Base-by-base conservation (phyloP, 2,329 filamentous ascomycete genomes). In the Aspergillus cejpii region DNA sequence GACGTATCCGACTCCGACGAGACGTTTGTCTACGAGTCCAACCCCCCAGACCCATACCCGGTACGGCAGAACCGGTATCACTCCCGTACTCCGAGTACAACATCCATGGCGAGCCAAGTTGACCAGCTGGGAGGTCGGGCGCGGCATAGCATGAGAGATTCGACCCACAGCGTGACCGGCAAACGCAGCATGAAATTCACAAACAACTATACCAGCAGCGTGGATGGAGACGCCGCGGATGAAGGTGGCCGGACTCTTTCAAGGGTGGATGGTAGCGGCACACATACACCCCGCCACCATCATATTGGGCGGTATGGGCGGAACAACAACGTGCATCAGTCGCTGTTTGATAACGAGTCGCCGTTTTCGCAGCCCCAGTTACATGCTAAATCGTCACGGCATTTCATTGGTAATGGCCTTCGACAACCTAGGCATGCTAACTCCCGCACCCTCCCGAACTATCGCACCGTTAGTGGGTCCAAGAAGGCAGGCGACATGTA, bases 21-120 rank as follows among this genome's bases (percentile, higher is more conserved):
- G 68, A 97, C 92, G 0, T 98, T 97, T 66, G 92, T 98, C 12
- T 98, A 98, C 69, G 92, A 98, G 67, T 97, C 92, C 20, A 98
- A 98, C 60, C 92, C 91, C 7, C 76, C 78, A 11, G 80, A 83
- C 54, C 71, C 74, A 19, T 74, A 65, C 45, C 68, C 76, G 23
- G 53, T 61, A 31, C 72, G 78, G 41, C 86, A 87, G 41, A 79
- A 81, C 51, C 80, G 89, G 49, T 88, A 91, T 66, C 91, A 97
- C 68, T 97, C 91, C 15, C 81, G 92, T 51, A 98, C 92, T 1
- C 92, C 92, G 5, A 97, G 90, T 66, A 86, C 89, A 34, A 94
- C 91, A 3, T 97, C 91, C 10, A 74, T 80, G 57, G 74, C 74
- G 14, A 75, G 68, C 57, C 72, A 67, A 54, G 68, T 66, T 45